Percentiles rank a stretch among this genome's conserved stretches.
Evolutionary conservation across 768 basidiomycete genomes (phyloP).

Genomic region (Russula dissimulans): DNA sequence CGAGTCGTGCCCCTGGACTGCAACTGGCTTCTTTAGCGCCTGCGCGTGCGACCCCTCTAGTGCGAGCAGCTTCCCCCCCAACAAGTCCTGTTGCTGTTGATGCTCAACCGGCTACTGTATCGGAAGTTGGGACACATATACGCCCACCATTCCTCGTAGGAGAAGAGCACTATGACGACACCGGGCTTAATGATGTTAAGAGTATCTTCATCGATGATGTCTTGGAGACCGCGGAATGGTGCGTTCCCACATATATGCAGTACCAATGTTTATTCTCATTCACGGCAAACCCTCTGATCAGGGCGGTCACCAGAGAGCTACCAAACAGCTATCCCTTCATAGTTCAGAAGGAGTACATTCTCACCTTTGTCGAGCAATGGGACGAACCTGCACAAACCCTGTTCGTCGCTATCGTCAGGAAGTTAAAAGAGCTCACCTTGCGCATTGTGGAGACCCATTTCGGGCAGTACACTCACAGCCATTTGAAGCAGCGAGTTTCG

Average conservation of each 20-base stretch:
- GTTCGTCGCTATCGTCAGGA: slow-evolving; percentile 32
- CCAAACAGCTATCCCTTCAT: slow-evolving; percentile 59
- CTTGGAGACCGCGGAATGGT: slow-evolving; percentile 38
- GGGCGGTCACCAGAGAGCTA: slow-evolving; percentile 62
- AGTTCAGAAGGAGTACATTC: slow-evolving; percentile 45
- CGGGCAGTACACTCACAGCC: slow-evolving; percentile 40
- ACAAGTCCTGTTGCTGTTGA: too few relatives aligned
- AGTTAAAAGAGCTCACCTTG: slow-evolving; percentile 33
- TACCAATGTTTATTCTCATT: neutral
- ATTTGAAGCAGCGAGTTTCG: slow-evolving; percentile 41
- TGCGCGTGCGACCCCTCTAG: too few relatives aligned
- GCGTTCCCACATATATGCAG: slow-evolving; percentile 18
- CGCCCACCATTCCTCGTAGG: slow-evolving; percentile 16
- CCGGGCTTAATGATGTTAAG: neutral
- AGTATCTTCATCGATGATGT: slow-evolving; percentile 48
- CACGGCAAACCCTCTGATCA: slow-evolving; percentile 21
- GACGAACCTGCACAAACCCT: slow-evolving; percentile 33
- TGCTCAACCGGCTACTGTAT: too few relatives aligned
- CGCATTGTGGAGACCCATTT: slow-evolving; percentile 43
- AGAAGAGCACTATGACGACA: slow-evolving; percentile 17
- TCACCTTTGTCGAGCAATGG: slow-evolving; percentile 40
- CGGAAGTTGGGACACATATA: neutral
- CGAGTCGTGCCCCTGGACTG: too few relatives aligned
- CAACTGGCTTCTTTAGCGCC: too few relatives aligned
- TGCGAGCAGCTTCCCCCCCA: too few relatives aligned